phyloP scores from a whole-genome alignment of 768 basidiomycete genomes.

The Lentinula guzmanii region DNA sequence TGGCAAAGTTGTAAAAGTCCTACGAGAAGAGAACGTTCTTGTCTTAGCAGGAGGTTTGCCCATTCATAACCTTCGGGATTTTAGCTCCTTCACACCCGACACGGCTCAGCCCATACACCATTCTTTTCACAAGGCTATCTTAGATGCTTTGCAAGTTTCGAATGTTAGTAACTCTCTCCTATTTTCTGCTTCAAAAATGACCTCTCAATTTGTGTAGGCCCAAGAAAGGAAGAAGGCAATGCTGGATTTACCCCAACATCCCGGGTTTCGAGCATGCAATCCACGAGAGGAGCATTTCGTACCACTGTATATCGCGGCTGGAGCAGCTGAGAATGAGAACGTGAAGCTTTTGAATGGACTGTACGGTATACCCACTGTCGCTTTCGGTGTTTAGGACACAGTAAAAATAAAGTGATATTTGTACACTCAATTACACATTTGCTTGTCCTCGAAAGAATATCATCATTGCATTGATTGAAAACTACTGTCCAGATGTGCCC shows the following conservation, averaged over 20 bases:
- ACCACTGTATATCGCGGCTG: constrained; percentile 72
- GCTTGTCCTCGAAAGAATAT: not conserved
- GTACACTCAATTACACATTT: not conserved
- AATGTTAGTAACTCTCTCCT: constrained; percentile 34
- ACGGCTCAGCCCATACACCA: constrained; percentile 43
- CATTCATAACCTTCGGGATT: constrained; percentile 61
- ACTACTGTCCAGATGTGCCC: constrained; percentile 5
- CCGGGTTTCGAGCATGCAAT: constrained; percentile 60
- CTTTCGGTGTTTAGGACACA: constrained; percentile 45
- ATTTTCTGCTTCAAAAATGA: not conserved
- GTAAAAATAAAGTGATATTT: not conserved
- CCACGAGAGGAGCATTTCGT: constrained; percentile 80
- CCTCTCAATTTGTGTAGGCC: constrained; percentile 25
- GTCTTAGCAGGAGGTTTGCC: constrained; percentile 68
- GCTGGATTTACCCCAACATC: constrained; percentile 47
- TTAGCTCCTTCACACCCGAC: constrained; percentile 40
- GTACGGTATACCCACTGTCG: constrained; percentile 59
- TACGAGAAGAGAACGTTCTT: constrained; percentile 64
- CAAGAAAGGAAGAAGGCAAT: constrained; percentile 50
- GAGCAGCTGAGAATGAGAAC: constrained; percentile 56
- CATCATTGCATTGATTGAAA: not conserved
- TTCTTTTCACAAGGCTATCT: constrained; percentile 54
- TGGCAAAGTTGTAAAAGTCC: constrained; percentile 52
- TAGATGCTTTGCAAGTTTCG: constrained; percentile 42
- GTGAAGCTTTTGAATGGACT: constrained; percentile 42